phyloP scores from a whole-genome alignment of 768 basidiomycete species.

The Mycena galericulata region DNA sequence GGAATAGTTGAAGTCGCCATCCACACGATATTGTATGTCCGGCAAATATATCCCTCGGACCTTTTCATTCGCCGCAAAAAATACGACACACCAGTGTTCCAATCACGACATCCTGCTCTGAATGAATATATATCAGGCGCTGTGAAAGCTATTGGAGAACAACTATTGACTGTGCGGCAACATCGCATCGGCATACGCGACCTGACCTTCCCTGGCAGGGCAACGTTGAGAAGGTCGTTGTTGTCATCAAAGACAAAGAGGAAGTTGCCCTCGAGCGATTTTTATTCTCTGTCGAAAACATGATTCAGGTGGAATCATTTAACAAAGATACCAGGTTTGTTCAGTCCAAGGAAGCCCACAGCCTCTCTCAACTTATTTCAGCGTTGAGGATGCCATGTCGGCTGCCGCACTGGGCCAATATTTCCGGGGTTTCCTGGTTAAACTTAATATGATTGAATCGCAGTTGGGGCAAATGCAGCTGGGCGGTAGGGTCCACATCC shows the following conservation, averaged over 20 bases:
- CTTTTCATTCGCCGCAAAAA: slow-evolving; percentile 90
- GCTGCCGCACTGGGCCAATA: slow-evolving; percentile 73
- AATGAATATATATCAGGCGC: slow-evolving; percentile 93
- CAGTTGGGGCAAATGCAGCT: slow-evolving; percentile 71
- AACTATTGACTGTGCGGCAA: slow-evolving; percentile 18
- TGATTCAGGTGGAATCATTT: slow-evolving; percentile 78
- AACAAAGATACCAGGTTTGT: slow-evolving; percentile 76
- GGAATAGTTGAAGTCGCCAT: slow-evolving; percentile 90
- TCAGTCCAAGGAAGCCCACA: slow-evolving; percentile 3
- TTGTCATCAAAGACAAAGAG: slow-evolving; percentile 87
- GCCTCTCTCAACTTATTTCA: slow-evolving; percentile 42
- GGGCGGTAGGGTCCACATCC: slow-evolving; percentile 53
- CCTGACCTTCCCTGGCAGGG: slow-evolving; percentile 61
- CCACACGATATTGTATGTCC: slow-evolving; percentile 91
- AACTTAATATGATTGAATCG: slow-evolving; percentile 81
- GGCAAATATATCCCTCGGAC: slow-evolving; percentile 90
- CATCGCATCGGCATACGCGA: not conserved
- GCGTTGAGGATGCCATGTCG: slow-evolving; percentile 80
- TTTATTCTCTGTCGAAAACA: slow-evolving; percentile 87
- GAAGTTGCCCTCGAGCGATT: slow-evolving; percentile 90
- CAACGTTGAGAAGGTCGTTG: slow-evolving; percentile 79
- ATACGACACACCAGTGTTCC: slow-evolving; percentile 91
- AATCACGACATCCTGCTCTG: slow-evolving; percentile 91
- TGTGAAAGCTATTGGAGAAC: slow-evolving; percentile 79
- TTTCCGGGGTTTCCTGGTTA: slow-evolving; percentile 86